Evolutionary conservation across 495 filamentous ascomycete genomes (phyloP), one percentile per base, ranked within the genome.

Genomic region (Penicillium arizonense): DNA sequence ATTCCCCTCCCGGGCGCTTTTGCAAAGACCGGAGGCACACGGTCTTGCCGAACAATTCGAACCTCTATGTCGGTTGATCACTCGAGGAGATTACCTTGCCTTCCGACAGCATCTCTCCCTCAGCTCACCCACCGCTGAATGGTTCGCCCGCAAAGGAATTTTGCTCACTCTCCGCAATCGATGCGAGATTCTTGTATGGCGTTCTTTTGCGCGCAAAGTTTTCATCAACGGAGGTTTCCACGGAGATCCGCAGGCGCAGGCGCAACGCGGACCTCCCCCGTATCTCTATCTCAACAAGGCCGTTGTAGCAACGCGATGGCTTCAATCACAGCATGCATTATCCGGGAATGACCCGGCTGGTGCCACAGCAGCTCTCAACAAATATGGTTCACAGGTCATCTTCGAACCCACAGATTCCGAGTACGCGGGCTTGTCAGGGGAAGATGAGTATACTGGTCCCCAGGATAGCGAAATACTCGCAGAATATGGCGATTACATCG

Each of bases 171-270:
- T 96, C 3, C 73, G 80, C 7, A 86, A 86, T 62, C 78, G 87
- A 37, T 87, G 91, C 38, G 87, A 95, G 44, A 78, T 89, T 3
- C 77, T 96, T 0, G 80, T 96, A 7, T 96, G 90, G 91, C 84
- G 93, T 3, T 88, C 87, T 2, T 78, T 98, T 16, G 82, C 86
- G 11, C 82, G 94, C 8, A 87, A 83, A 44, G 84, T 86, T 0
- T 97, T 93, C 62, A 70, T 90, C 9, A 73, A 88, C 14, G 72
- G 71, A 39, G 82, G 83, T 26, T 73, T 79, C 63, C 61, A 71
- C 61, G 62, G 84, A 62, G 76, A 84, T 18, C 55, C 55, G 5
- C 64, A 63, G 42, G 61, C 59, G 49, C 65, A 65, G 48, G 65
- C 62, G 44, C 70, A 72, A 46, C 69, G 72, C 23, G 69, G 71